These are phyloP conservation scores for Botryotinia globosa DNA, from an alignment of 2,329 filamentous ascomycete genomes.

Conservation along the genomic window DNA sequence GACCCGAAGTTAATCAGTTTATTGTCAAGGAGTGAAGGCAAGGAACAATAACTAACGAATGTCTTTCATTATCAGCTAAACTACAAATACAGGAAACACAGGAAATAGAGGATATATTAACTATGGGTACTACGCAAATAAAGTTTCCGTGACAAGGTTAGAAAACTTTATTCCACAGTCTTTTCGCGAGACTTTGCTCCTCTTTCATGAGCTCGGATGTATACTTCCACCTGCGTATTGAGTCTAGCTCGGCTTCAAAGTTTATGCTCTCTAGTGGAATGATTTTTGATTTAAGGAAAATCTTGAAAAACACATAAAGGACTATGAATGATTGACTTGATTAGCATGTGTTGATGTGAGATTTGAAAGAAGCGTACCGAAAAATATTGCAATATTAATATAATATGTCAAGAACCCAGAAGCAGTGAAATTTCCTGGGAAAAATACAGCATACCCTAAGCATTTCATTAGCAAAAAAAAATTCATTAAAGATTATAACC, in stretches of 20 bases:
- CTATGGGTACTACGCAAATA: neutral
- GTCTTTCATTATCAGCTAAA: neutral
- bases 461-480: conserved; percentile 1
- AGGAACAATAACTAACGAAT: neutral
- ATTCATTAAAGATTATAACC: neutral
- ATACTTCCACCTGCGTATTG: conserved; percentile 8
- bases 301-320: conserved; percentile 16
- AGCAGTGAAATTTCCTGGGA: conserved; percentile 50
- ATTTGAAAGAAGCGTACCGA: neutral
- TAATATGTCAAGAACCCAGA: conserved; percentile 61
- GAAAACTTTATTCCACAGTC: conserved; percentile 11
- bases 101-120: no score
- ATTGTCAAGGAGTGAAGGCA: neutral
- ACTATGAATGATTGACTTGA: conserved; percentile 20
- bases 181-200: neutral
- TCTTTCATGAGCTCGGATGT: neutral
- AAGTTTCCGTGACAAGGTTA: neutral
- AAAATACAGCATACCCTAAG: neutral
- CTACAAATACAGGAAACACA: neutral
- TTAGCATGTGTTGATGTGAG: neutral
- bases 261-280: conserved; percentile 14
- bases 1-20: neutral
- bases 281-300: conserved; percentile 8
- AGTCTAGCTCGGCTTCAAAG: neutral
- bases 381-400: conserved; percentile 61